These are phyloP conservation scores for Epichloe gansuensis DNA, from an alignment of 2,329 filamentous ascomycete species.

Conservation along the genomic window DNA sequence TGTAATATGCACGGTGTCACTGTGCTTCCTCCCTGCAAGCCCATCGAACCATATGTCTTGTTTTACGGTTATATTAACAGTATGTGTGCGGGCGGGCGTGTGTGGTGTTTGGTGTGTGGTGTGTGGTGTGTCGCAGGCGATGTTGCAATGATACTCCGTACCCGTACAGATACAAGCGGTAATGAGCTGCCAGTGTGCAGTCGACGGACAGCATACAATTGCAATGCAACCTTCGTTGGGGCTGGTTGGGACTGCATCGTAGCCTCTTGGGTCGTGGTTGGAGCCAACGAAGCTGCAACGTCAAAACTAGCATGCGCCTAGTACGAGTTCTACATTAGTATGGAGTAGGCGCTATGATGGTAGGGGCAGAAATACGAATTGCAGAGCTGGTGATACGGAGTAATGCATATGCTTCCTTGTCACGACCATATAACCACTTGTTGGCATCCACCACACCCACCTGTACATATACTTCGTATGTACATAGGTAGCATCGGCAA, in stretches of 20 bases:
- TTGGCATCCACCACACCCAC: neutral
- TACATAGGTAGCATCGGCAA: neutral
- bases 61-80: neutral
- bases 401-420: neutral
- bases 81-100: neutral
- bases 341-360: neutral
- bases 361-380: neutral
- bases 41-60: no score
- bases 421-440: neutral
- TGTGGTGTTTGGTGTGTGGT: neutral
- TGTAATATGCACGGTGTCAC: no score
- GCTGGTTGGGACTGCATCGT: no score
- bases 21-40: no score
- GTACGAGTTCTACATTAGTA: neutral
- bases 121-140: neutral
- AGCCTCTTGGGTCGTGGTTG: neutral
- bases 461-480: neutral
- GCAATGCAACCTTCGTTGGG: no score
- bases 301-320: neutral
- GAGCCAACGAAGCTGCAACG: neutral
- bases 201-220: neutral
- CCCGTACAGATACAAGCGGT: neutral
- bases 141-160: neutral
- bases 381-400: neutral
- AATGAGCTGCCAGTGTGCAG: neutral